phyloP scores from a whole-genome alignment of 257 asterid species.

The Osmanthus fragrans region DNA sequence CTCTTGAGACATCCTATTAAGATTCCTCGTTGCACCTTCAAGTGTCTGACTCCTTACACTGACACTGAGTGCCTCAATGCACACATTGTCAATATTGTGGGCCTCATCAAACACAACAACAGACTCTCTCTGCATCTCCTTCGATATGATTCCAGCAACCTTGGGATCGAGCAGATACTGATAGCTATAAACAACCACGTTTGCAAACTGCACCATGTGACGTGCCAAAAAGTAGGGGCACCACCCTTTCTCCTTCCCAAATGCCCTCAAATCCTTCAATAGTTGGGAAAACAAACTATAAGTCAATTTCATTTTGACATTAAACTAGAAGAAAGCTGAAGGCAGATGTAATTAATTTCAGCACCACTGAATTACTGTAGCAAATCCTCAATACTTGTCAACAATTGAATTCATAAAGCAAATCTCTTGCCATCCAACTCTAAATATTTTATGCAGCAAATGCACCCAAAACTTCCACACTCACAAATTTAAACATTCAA shows the following conservation, averaged over 20 bases:
- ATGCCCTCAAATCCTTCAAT: constrained; percentile 72
- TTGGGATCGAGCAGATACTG: constrained; percentile 98
- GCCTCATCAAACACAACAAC: constrained; percentile 99
- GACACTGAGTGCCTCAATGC: constrained; percentile 96
- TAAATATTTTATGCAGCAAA: constrained; percentile 6
- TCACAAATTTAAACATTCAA: constrained; percentile 2
- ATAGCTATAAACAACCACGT: constrained; percentile 95
- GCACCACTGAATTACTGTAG: background rate
- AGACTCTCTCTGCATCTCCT: constrained; percentile 96
- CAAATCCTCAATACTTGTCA: constrained; percentile 10
- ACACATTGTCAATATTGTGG: constrained; percentile 95
- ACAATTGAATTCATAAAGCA: constrained; percentile 6
- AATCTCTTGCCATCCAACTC: background rate
- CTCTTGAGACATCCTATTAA: constrained; percentile 84
- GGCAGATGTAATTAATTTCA: constrained; percentile 4
- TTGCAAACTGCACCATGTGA: constrained; percentile 93
- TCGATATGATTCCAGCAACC: constrained; percentile 95
- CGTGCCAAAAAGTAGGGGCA: constrained; percentile 92
- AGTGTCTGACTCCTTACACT: constrained; percentile 94
- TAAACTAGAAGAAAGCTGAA: background rate
- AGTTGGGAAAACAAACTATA: constrained; percentile 13
- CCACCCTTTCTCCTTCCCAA: constrained; percentile 91
- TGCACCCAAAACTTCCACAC: background rate
- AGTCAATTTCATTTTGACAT: constrained; percentile 16
- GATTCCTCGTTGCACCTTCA: constrained; percentile 94